Evolutionary conservation across 345 rosid species (phyloP), one percentile per base, ranked within the genome.

Genomic region (Passiflora organensis): DNA sequence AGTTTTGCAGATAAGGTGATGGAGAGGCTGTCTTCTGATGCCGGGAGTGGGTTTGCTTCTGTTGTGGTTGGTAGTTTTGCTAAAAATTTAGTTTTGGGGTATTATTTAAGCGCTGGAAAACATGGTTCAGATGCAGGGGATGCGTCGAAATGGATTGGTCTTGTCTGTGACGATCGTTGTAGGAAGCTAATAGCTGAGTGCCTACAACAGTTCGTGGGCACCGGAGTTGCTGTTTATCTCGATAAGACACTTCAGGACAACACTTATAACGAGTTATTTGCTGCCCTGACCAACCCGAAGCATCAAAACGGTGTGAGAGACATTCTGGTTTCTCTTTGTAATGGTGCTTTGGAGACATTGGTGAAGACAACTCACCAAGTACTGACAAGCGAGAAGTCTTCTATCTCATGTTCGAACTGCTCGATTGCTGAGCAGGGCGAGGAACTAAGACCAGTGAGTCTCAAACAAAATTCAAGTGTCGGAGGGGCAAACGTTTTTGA

Each of bases 31-130:
- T 78, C 85, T 53, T 85, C 99, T 0, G 49, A 73, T 6, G 67
- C 84, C 13, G 99, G 95, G 25, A 55, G 84, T 51, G 99, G 97
- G 2, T 89, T 94, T 72, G 78, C 80, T 43, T 94, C 99, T 0
- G 84, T 76, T 22, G 77, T 94, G 20, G 83, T 82, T 19, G 96
- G 96, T 72, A 94, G 96, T 68, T 87, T 94, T 70, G 96, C 99
- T 1, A 80, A 74, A 80, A 94, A 87, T 79, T 74, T 94, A 64
- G 93, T 87, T 43, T 62, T 87, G 76, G 99, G 95, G 0, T 85
- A 83, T 64, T 79, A 79, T 76, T 66, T 89, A 0, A 56, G 41
- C 28, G 72, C 66, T 55, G 71, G 54, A 21, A 59, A n/a, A n/a
- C n/a, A n/a, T n/a, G n/a, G n/a, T 14, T 67, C 68, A 24, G 45